Evolutionary conservation across 2,329 filamentous ascomycete genomes (phyloP).

Genomic region (Xylaria sp.): DNA sequence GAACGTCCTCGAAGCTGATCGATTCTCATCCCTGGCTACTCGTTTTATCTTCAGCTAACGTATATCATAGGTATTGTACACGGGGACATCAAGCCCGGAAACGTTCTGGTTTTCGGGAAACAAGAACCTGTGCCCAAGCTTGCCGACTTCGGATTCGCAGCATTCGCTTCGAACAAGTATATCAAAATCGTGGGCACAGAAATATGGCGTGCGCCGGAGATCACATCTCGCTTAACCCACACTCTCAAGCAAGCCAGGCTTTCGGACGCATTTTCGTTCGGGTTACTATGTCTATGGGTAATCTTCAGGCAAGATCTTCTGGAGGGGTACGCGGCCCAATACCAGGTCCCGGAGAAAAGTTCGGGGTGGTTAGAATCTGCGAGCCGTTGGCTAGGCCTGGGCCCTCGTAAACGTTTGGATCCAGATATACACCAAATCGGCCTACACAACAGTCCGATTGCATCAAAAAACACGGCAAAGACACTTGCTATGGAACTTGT

Average conservation of each 20-base stretch:
- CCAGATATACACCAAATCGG: not conserved
- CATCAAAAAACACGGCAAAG: not conserved
- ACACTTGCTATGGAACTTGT: not conserved
- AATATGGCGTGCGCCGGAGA: not conserved
- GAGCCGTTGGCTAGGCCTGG: not conserved
- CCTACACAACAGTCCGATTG: not conserved
- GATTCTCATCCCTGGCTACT: not conserved
- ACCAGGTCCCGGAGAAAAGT: not conserved
- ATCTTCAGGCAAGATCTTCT: not conserved
- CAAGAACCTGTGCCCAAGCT: not conserved
- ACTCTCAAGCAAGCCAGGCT: not conserved
- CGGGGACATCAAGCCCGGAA: not conserved
- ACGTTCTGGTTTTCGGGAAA: not conserved
- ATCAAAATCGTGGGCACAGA: not conserved
- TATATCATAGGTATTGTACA: not conserved
- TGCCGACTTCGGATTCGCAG: constrained; percentile 1
- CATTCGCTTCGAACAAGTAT: not conserved
- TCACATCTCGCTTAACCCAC: not conserved
- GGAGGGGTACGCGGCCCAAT: not conserved
- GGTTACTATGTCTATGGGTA: not conserved
- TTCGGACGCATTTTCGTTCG: not conserved
- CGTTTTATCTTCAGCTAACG: not conserved
- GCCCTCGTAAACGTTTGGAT: not conserved
- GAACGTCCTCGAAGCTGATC: not conserved
- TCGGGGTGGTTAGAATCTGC: not conserved